Percentiles rank a stretch among this genome's conserved stretches.
Evolutionary conservation across 2,329 filamentous ascomycete species (phyloP).

Genomic region (Colletotrichum cereale): DNA sequence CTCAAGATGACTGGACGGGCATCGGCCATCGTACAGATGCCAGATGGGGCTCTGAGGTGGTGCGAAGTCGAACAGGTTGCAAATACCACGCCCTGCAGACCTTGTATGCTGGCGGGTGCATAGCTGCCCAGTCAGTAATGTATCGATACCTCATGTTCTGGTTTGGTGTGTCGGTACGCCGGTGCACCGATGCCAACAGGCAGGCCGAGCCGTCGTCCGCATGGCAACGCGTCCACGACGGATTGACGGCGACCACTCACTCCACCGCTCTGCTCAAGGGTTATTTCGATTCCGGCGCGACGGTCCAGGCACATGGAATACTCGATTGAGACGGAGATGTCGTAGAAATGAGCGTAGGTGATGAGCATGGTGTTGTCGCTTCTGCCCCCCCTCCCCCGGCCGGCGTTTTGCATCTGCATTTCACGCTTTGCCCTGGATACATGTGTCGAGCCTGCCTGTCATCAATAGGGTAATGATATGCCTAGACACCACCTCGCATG

Average conservation of each 20-base stretch:
- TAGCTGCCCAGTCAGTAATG: constrained; percentile 53
- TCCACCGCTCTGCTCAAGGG: not conserved
- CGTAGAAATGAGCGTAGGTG: not conserved
- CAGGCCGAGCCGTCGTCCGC: constrained; percentile 31
- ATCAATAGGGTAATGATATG: constrained; percentile 8
- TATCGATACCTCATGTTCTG: constrained; percentile 48
- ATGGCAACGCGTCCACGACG: constrained; percentile 25
- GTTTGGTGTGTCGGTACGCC: constrained; percentile 1
- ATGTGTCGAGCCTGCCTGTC: constrained; percentile 19
- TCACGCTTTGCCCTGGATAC: constrained; percentile 11
- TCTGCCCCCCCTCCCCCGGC: not conserved
- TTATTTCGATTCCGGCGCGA: constrained; percentile 18
- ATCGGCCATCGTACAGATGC: constrained; percentile 38
- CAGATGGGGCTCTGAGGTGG: constrained; percentile 33
- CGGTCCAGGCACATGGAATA: not conserved
- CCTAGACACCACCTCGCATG: not conserved
- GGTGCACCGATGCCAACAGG: constrained; percentile 13
- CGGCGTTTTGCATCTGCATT: constrained; percentile 17
- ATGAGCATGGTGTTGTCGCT: not conserved
- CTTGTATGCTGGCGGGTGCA: constrained; percentile 47
- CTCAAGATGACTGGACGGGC: constrained; percentile 19
- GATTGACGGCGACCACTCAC: constrained; percentile 8
- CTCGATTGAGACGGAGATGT: not conserved
- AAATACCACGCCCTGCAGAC: constrained; percentile 39
- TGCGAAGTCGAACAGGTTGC: constrained; percentile 29